Base-by-base conservation (phyloP, 306 rosid genomes). In the Arachis hypogaea region DNA sequence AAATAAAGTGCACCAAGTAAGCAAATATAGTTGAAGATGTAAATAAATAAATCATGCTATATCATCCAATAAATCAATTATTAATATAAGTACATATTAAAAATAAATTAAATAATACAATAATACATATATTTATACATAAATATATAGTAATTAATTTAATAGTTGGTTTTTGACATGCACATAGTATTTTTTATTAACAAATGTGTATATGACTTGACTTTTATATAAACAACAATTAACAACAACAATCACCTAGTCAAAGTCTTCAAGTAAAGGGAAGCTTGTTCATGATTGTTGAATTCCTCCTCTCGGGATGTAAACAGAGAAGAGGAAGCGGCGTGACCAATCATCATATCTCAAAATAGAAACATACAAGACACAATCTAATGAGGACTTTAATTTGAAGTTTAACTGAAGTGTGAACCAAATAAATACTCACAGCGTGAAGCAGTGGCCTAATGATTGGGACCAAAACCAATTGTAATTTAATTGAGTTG, bases 201-300 rank as follows among this genome's bases (percentile, higher is more conserved):
- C 28, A 22, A 22, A 22, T 22, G 28, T 22, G 28, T 22, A 22
- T 22, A 22, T 22, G 28, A 22, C 28, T 22, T 22, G 1, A 22
- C 1, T 5, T 62, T 44, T 18, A 63, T 50, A 70, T 30, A 30
- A 44, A n/a, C 18, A 29, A 4, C 10, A 59, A 9, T 2, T 14
- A 69, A 29, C 11, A 10, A 9, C 36, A 47, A 47, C 3, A 9
- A 57, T 29, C 6, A 49, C 43, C 47, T n/a, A 28, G 9, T 28
- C 78, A 42, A 64, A 55, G 63, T 36, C 38, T 63, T 38, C 46
- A 71, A 52, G 52, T 50, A 38, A 71, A 22, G 33, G 45, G 33
- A 46, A 45, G 29, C 14, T 28, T 69, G 3, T 33, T 33, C 4
- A 33, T 12, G 57, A 63, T 71, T 43, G 16, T 8, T 64, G 38